Percentiles rank a stretch among this genome's conserved stretches.
Evolutionary conservation across 2,329 filamentous ascomycete species (phyloP).

Genomic region (Colletotrichum limetticola): DNA sequence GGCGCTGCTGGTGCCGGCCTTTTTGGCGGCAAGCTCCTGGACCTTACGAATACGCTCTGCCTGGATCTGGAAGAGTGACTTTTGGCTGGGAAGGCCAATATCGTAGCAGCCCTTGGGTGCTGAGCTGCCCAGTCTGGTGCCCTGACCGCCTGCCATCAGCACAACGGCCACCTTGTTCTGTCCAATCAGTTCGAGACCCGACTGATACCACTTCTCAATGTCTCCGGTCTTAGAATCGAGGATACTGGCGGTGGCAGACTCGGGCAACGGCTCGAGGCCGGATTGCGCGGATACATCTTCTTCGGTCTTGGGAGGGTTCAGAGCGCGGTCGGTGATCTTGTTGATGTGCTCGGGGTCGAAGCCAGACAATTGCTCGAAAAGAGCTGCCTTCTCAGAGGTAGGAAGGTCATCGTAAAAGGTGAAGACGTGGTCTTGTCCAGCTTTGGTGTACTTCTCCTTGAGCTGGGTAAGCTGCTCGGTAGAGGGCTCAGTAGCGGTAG

Average conservation of each 20-base stretch:
- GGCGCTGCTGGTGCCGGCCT: slow-evolving; percentile 62
- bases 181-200: slow-evolving; percentile 82
- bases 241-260: slow-evolving; percentile 87
- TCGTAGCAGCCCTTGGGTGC: slow-evolving; percentile 98
- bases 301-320: slow-evolving; percentile 78
- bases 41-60: slow-evolving; percentile 92
- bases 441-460: slow-evolving; percentile 77
- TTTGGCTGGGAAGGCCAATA: slow-evolving; percentile 91
- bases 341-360: slow-evolving; percentile 92
- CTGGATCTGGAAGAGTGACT: slow-evolving; percentile 97
- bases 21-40: slow-evolving; percentile 81
- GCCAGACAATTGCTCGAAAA: slow-evolving; percentile 83
- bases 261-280: slow-evolving; percentile 86
- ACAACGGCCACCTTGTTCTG: slow-evolving; percentile 86
- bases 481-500: slow-evolving; percentile 63
- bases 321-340: slow-evolving; percentile 82
- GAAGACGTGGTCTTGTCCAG: slow-evolving; percentile 85
- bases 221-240: slow-evolving; percentile 86
- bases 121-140: slow-evolving; percentile 92
- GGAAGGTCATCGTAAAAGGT: slow-evolving; percentile 84
- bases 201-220: slow-evolving; percentile 85
- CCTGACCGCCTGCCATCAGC: slow-evolving; percentile 96
- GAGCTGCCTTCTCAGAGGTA: slow-evolving; percentile 76
- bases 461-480: slow-evolving; percentile 75
- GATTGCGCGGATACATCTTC: slow-evolving; percentile 59